A percentile compares a stretch with the other conserved stretches of the same genome.
These are phyloP conservation scores for Globisporangium cystogenes DNA, from an alignment of 352 stramenopile genomes.

Conservation along the genomic window DNA sequence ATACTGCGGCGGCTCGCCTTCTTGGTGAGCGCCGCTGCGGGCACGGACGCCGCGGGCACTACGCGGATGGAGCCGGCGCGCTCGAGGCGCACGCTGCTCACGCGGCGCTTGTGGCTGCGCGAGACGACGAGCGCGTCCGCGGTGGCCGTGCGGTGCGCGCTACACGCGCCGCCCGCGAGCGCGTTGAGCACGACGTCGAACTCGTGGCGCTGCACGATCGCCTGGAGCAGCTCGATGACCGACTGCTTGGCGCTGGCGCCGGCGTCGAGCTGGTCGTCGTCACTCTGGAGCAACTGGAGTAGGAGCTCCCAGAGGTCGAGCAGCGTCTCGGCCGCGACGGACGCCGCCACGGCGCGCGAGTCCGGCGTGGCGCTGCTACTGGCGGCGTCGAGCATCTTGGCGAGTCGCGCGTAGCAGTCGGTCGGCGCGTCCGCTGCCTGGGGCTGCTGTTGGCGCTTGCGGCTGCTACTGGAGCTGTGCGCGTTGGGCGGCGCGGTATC, in stretches of 20 bases:
- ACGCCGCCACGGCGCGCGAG: constrained; percentile 20
- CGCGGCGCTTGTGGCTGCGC: constrained; percentile 13
- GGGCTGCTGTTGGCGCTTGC: constrained; percentile 13
- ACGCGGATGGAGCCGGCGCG: constrained; percentile 9
- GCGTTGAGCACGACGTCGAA: constrained; percentile 56
- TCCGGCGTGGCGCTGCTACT: background rate
- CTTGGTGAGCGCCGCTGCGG: constrained; percentile 6
- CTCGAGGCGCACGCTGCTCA: constrained; percentile 14
- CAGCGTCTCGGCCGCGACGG: constrained; percentile 16
- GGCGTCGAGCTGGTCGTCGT: constrained; percentile 14
- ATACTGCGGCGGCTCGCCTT: constrained; percentile 10
- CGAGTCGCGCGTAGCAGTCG: constrained; percentile 10
- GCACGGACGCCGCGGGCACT: constrained; percentile 5
- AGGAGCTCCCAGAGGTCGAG: constrained; percentile 56
- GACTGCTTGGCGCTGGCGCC: constrained; percentile 9
- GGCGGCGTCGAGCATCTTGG: constrained; percentile 19
- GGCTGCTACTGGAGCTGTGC: constrained; percentile 12
- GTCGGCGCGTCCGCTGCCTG: constrained; percentile 8
- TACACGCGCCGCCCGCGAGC: constrained; percentile 42
- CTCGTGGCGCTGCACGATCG: constrained; percentile 44
- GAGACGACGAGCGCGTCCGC: background rate
- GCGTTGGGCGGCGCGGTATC: background rate
- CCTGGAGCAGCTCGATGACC: constrained; percentile 24
- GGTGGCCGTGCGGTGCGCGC: constrained; percentile 19
- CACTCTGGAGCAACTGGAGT: constrained; percentile 31